Evolutionary conservation across 441 rosid genomes (phyloP).

Genomic region (Cnidoscolus chayamansa): DNA sequence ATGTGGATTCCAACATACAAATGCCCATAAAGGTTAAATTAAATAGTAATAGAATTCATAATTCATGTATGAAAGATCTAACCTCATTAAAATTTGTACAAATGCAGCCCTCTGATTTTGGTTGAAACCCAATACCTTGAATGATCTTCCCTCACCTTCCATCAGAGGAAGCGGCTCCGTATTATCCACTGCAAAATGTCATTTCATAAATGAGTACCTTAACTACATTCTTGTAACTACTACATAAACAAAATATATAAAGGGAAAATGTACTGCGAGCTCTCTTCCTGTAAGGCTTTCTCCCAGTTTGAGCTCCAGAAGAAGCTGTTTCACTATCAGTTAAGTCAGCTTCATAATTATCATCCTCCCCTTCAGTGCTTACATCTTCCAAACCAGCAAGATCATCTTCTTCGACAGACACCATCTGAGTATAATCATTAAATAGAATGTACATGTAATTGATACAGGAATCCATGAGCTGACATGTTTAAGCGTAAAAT

Average conservation of each 20-base stretch:
- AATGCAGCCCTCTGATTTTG: slow-evolving; percentile 94
- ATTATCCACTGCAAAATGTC: slow-evolving; percentile 50
- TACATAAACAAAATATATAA: slow-evolving; percentile 11
- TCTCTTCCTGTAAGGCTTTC: slow-evolving; percentile 75
- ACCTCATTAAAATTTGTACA: slow-evolving; percentile 96
- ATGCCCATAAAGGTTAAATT: neutral
- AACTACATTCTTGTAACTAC: slow-evolving; percentile 8
- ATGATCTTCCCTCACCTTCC: slow-evolving; percentile 99
- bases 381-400: slow-evolving; percentile 98
- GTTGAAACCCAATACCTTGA: slow-evolving; percentile 89
- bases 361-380: slow-evolving; percentile 94
- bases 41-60: neutral
- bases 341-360: slow-evolving; percentile 90
- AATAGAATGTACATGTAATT: neutral
- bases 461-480: neutral
- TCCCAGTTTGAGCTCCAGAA: slow-evolving; percentile 65
- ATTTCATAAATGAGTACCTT: slow-evolving; percentile 20
- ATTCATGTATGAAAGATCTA: slow-evolving; percentile 4
- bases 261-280: slow-evolving; percentile 53
- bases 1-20: neutral
- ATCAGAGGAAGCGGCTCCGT: slow-evolving; percentile 76
- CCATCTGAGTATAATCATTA: slow-evolving; percentile 57
- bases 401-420: slow-evolving; percentile 96
- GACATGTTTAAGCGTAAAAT: slow-evolving; percentile 3
- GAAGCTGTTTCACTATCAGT: slow-evolving; percentile 76